These are phyloP conservation scores for Trichophaea hybrida DNA, from an alignment of 2,329 filamentous ascomycete genomes.

Conservation along the genomic window DNA sequence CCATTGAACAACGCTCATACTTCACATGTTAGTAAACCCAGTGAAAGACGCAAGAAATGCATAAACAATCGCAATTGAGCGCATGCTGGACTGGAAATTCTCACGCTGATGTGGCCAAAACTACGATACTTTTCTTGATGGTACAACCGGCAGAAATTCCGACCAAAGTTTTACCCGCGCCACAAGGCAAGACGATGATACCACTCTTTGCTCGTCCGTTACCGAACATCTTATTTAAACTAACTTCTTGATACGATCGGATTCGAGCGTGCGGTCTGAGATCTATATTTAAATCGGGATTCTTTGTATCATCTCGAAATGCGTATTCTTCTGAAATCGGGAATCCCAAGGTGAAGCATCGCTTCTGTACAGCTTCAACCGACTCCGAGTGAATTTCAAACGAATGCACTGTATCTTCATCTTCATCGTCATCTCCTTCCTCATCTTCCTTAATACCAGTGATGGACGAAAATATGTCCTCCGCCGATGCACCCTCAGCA, in stretches of 20 bases:
- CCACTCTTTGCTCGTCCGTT: slow-evolving; percentile 94
- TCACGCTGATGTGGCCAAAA: slow-evolving; percentile 75
- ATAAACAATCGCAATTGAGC: not conserved
- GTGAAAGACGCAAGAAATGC: not conserved
- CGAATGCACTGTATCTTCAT: slow-evolving; percentile 74
- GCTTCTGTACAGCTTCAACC: slow-evolving; percentile 77
- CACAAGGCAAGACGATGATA: slow-evolving; percentile 91
- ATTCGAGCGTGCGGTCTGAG: slow-evolving; percentile 80
- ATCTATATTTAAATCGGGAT: slow-evolving; percentile 86
- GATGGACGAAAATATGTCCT: slow-evolving; percentile 53
- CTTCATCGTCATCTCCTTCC: slow-evolving; percentile 72
- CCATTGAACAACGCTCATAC: slow-evolving; percentile 95
- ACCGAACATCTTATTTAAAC: slow-evolving; percentile 97
- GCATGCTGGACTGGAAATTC: slow-evolving; percentile 9
- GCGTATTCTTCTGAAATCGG: slow-evolving; percentile 95
- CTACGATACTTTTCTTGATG: slow-evolving; percentile 90
- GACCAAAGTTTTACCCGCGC: slow-evolving; percentile 90
- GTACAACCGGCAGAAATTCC: slow-evolving; percentile 98
- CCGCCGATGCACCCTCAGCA: slow-evolving; percentile 36
- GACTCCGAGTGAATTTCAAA: slow-evolving; percentile 76
- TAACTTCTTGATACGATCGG: slow-evolving; percentile 90
- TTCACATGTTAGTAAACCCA: slow-evolving; percentile 4
- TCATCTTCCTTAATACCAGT: slow-evolving; percentile 46
- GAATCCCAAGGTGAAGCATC: slow-evolving; percentile 71
- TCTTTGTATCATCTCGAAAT: slow-evolving; percentile 78